Evolutionary conservation across 768 basidiomycete genomes (phyloP).

Genomic region (Amanita rimosa): DNA sequence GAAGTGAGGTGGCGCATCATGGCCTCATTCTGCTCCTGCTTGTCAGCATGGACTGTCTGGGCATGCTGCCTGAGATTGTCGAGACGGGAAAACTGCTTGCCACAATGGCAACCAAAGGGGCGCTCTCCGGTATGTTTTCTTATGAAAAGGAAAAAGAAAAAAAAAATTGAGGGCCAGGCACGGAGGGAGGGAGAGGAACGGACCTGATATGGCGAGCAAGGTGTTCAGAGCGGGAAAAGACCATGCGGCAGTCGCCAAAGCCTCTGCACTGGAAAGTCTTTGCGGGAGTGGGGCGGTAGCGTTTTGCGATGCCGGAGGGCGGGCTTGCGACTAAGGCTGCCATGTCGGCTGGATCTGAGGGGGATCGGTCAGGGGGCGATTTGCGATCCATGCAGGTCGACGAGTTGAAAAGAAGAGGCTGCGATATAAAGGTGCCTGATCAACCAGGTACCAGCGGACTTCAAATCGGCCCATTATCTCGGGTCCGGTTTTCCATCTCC

Average conservation of each 20-base stretch:
- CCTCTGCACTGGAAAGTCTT: slow-evolving; percentile 96
- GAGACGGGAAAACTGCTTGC: slow-evolving; percentile 89
- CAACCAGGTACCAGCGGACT: slow-evolving; percentile 9
- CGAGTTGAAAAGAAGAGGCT: slow-evolving; percentile 11
- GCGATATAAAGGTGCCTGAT: slow-evolving; percentile 17
- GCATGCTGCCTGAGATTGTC: slow-evolving; percentile 97
- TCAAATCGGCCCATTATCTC: slow-evolving; percentile 5
- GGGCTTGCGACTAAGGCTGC: slow-evolving; percentile 17
- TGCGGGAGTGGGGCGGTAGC: slow-evolving; percentile 75
- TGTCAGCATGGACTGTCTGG: slow-evolving; percentile 94
- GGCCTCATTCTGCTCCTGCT: slow-evolving; percentile 75
- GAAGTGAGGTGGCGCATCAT: slow-evolving; percentile 88
- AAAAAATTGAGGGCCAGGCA: slow-evolving; percentile 5
- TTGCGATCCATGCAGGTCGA: slow-evolving; percentile 18
- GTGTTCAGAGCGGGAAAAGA: slow-evolving; percentile 93
- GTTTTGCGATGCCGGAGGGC: slow-evolving; percentile 29
- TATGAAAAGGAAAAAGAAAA: too few species aligned
- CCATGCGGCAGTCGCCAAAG: slow-evolving; percentile 93
- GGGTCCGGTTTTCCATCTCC: slow-evolving; percentile 47
- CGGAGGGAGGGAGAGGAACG: slow-evolving; percentile 17
- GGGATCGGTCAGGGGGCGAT: slow-evolving; percentile 19
- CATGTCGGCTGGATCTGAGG: slow-evolving; percentile 16
- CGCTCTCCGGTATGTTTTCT: slow-evolving; percentile 98
- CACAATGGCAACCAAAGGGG: slow-evolving; percentile 93
- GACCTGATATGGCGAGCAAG: slow-evolving; percentile 92